Conservation (phyloP, 2,329 filamentous ascomycete species). For the Colletotrichum zoysiae region DNA sequence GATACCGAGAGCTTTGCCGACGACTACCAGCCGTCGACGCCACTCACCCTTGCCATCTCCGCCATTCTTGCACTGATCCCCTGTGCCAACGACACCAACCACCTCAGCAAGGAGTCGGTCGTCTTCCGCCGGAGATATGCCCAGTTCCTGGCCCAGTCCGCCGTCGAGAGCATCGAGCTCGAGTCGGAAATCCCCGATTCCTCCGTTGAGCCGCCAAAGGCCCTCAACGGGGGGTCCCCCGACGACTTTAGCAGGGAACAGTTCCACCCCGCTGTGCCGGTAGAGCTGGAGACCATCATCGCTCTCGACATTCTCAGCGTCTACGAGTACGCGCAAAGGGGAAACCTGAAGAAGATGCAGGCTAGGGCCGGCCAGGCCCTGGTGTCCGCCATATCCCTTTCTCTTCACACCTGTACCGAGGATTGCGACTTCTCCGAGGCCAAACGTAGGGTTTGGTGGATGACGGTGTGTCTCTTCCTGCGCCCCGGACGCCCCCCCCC, state of each 20-base stretch:
- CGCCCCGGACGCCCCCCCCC: background rate
- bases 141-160: constrained; percentile 61
- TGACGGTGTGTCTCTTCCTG: constrained; percentile 54
- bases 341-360: constrained; percentile 66
- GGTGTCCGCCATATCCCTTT: constrained; percentile 59
- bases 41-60: constrained; percentile 60
- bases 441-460: constrained; percentile 64
- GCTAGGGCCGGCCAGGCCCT: constrained; percentile 62
- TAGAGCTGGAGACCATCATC: constrained; percentile 62
- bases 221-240: constrained; percentile 56
- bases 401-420: constrained; percentile 55
- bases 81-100: constrained; percentile 54
- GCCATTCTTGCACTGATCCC: constrained; percentile 63
- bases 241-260: constrained; percentile 51
- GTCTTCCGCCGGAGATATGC: constrained; percentile 61
- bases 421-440: constrained; percentile 59
- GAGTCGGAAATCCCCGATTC: constrained; percentile 63
- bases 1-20: constrained; percentile 51
- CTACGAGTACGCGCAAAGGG: constrained; percentile 66
- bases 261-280: constrained; percentile 59
- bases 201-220: constrained; percentile 57
- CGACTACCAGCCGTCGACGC: constrained; percentile 56
- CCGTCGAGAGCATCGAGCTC: constrained; percentile 62
- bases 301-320: constrained; percentile 62
- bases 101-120: constrained; percentile 54